phyloP scores from a whole-genome alignment of 768 basidiomycete genomes.

The Rubroboletus satanas region DNA sequence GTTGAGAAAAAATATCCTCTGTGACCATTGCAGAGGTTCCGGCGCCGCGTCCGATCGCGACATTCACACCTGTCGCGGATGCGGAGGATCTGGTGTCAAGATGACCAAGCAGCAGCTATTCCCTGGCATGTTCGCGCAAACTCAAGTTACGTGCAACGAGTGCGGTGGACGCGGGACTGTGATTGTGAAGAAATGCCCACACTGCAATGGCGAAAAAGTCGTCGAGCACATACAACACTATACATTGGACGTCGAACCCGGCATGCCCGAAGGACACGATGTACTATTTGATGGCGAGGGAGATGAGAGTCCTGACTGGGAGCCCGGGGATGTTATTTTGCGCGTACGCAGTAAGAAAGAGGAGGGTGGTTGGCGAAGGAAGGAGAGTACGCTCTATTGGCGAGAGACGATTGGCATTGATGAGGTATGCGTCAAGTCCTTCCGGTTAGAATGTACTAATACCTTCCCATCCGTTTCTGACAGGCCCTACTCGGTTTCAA shows the following conservation, averaged over 20 bases:
- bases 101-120: constrained; percentile 88
- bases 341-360: constrained; percentile 75
- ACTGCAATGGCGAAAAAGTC: constrained; percentile 80
- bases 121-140: constrained; percentile 94
- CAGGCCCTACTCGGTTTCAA: constrained; percentile 97
- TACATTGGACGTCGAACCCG: constrained; percentile 80
- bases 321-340: constrained; percentile 89
- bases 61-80: constrained; percentile 81
- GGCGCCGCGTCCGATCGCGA: constrained; percentile 89
- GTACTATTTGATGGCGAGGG: constrained; percentile 94
- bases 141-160: constrained; percentile 76
- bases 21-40: constrained; percentile 94
- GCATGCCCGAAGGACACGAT: constrained; percentile 92
- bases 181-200: constrained; percentile 74
- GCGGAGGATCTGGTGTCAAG: constrained; percentile 82
- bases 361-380: constrained; percentile 80
- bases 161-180: constrained; percentile 82
- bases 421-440: constrained; percentile 47
- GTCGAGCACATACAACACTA: constrained; percentile 77
- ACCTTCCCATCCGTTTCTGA: neutral
- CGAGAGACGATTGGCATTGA: constrained; percentile 86
- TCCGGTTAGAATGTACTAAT: neutral
- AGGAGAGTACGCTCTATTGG: constrained; percentile 90
- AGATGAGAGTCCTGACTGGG: constrained; percentile 95
- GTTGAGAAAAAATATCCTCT: constrained; percentile 87